phyloP scores from a whole-genome alignment of 176 grass and related monocot species.

The Eragrostis curvula region DNA sequence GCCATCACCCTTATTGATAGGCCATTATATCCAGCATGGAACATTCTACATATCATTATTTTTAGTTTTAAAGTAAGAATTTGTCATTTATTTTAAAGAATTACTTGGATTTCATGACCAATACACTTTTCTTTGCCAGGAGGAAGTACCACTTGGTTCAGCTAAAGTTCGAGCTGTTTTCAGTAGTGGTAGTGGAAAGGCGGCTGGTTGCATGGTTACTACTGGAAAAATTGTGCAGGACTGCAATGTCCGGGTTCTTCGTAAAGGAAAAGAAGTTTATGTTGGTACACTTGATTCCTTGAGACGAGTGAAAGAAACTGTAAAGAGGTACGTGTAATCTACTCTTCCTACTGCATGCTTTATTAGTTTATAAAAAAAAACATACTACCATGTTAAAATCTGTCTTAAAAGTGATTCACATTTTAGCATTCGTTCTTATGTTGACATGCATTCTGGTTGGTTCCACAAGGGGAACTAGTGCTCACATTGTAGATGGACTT shows the following conservation, averaged over 20 bases:
- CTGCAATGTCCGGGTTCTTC: constrained; percentile 76
- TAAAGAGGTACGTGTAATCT: constrained; percentile 81
- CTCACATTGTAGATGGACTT: background rate
- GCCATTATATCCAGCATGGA: background rate
- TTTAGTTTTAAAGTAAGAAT: background rate
- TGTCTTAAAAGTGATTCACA: background rate
- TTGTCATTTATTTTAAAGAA: background rate
- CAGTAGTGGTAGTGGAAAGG: constrained; percentile 90
- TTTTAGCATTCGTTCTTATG: constrained; percentile 4
- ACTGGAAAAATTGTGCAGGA: constrained; percentile 82
- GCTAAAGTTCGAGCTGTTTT: constrained; percentile 93
- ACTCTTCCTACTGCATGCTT: constrained; percentile 14
- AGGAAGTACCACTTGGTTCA: constrained; percentile 81
- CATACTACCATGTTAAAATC: background rate
- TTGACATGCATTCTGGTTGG: constrained; percentile 10
- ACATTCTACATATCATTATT: constrained; percentile 10
- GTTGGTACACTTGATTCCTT: constrained; percentile 78
- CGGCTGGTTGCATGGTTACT: constrained; percentile 89
- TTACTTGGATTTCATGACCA: constrained; percentile 5
- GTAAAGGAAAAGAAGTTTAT: constrained; percentile 72
- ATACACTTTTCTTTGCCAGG: constrained; percentile 55
- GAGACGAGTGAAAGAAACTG: constrained; percentile 91
- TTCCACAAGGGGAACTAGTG: constrained; percentile 13
- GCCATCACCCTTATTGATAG: background rate
- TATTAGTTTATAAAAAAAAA: background rate